Evolutionary conservation across 2,329 filamentous ascomycete genomes (phyloP).

Genomic region (Emergomyces africanus): DNA sequence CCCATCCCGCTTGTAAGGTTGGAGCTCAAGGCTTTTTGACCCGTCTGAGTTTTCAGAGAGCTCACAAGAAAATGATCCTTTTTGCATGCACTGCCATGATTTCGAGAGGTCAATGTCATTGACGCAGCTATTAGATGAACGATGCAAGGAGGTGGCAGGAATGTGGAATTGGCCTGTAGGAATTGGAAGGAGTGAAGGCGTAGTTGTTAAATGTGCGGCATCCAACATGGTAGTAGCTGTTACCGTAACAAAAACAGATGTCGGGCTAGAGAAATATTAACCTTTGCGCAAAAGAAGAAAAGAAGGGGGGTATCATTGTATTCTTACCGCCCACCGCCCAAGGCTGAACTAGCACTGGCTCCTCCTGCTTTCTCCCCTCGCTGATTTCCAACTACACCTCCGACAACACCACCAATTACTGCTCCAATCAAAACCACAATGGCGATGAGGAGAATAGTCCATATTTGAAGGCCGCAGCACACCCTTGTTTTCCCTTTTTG

Average conservation of each 20-base stretch:
- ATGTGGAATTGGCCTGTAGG: constrained; percentile 39
- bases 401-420: constrained; percentile 41
- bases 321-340: constrained; percentile 8
- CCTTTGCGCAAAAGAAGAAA: constrained; percentile 3
- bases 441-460: constrained; percentile 35
- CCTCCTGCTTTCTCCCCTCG: constrained; percentile 16
- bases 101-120: constrained; percentile 30
- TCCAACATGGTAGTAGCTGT: constrained; percentile 39
- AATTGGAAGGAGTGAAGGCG: constrained; percentile 32
- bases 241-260: constrained; percentile 31
- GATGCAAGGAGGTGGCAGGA: constrained; percentile 34
- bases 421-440: constrained; percentile 37
- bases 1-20: constrained; percentile 24
- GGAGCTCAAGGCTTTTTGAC: constrained; percentile 24
- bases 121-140: constrained; percentile 38
- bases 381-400: constrained; percentile 38
- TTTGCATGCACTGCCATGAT: constrained; percentile 40
- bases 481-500: constrained; percentile 30
- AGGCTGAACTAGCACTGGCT: constrained; percentile 4
- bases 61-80: constrained; percentile 13
- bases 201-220: constrained; percentile 37
- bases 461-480: constrained; percentile 41
- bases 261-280: constrained; percentile 14
- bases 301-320: neutral
- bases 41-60: constrained; percentile 15